Percentiles rank a stretch among this genome's conserved stretches.
Conservation (phyloP, 1,284 basidiomycete species). For the Leccinum holopus region DNA sequence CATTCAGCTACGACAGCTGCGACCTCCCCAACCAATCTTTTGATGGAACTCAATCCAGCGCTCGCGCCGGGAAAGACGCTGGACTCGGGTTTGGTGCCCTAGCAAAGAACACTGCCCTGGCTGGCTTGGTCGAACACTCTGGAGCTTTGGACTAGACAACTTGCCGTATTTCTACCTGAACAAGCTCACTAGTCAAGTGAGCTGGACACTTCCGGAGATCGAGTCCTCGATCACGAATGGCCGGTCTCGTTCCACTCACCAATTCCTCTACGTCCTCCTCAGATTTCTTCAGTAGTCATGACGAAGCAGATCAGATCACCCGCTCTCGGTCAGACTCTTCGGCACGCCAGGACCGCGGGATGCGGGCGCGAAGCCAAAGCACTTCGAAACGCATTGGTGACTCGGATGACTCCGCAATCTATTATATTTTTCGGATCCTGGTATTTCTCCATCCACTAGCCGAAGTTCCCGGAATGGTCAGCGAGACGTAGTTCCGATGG, state of each 20-base stretch:
- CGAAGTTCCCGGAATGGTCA: constrained; percentile 34
- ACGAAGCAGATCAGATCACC: constrained; percentile 28
- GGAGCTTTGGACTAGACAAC: constrained; percentile 75
- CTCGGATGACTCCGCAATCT: constrained; percentile 75
- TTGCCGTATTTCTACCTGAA: constrained; percentile 84
- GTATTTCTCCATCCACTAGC: constrained; percentile 36
- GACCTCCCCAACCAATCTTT: no score
- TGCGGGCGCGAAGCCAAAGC: constrained; percentile 33
- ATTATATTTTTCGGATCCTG: constrained; percentile 44
- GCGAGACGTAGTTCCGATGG: constrained; percentile 19
- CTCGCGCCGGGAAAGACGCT: constrained; percentile 53
- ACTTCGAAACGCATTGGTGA: constrained; percentile 55
- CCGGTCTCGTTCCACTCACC: constrained; percentile 34
- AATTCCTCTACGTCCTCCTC: constrained; percentile 36
- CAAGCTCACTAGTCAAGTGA: constrained; percentile 63
- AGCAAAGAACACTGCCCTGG: constrained; percentile 29
- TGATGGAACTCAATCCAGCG: constrained; percentile 40
- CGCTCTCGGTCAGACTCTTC: constrained; percentile 39
- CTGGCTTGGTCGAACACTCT: constrained; percentile 66
- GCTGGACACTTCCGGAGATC: constrained; percentile 63
- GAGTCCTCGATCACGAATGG: constrained; percentile 24
- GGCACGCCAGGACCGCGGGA: constrained; percentile 19
- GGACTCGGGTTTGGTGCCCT: constrained; percentile 44
- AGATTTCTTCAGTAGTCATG: constrained; percentile 23
- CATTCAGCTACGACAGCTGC: no score